Percentiles rank a stretch among this genome's conserved stretches.
Conservation (phyloP, 371 early-diverging fungal genomes). For the Dichotomocladium elegans region DNA sequence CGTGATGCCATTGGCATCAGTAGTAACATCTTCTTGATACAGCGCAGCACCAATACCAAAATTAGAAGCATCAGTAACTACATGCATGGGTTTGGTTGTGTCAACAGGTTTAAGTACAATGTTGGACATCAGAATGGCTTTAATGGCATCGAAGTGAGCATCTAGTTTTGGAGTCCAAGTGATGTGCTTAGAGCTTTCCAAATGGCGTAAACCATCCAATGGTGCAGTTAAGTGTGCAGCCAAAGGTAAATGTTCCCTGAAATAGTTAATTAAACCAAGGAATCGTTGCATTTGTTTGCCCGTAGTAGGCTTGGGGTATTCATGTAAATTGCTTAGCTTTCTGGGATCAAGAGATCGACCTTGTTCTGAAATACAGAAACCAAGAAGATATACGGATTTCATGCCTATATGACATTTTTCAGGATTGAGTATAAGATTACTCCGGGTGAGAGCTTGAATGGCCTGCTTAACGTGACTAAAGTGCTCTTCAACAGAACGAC, state of each 20-base stretch:
- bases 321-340: constrained; percentile 15
- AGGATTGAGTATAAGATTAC: constrained; percentile 17
- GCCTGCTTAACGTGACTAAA: constrained; percentile 2
- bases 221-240: not conserved
- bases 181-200: too few relatives aligned
- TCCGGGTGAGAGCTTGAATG: constrained; percentile 8
- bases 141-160: constrained; percentile 5
- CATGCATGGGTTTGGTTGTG: constrained; percentile 16
- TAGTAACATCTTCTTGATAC: too few relatives aligned
- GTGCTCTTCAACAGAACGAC: constrained; percentile 3
- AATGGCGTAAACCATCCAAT: not conserved
- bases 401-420: constrained; percentile 20
- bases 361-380: constrained; percentile 15
- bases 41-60: constrained; percentile 27
- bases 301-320: constrained; percentile 10
- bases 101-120: constrained; percentile 11
- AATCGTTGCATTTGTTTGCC: constrained; percentile 11
- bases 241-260: not conserved
- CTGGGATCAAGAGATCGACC: constrained; percentile 12
- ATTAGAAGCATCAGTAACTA: constrained; percentile 43
- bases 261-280: not conserved
- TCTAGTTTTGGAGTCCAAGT: constrained; percentile 10
- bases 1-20: too few relatives aligned
- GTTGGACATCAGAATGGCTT: not conserved
- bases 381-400: constrained; percentile 10